Evolutionary conservation across 192 early-diverging fungal species (phyloP).

Genomic region (Coemansia sp.): DNA sequence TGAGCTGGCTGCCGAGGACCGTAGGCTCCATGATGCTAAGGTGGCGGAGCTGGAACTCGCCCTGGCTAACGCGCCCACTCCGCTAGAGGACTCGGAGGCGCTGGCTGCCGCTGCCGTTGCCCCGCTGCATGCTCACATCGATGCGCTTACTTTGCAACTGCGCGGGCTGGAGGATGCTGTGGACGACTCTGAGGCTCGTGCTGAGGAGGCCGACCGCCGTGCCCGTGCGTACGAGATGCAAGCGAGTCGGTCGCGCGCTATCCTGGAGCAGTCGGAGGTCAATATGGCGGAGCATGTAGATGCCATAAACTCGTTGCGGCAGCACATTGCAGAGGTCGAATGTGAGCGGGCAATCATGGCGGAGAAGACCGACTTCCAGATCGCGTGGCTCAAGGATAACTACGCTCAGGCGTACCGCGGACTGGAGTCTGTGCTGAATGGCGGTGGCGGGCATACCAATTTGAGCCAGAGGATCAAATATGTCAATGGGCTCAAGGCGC

Average conservation of each 20-base stretch:
- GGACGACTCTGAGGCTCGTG: conserved; percentile 23
- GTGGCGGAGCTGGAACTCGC: conserved; percentile 14
- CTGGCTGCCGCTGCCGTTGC: conserved; percentile 12
- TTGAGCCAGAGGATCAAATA: conserved; percentile 49
- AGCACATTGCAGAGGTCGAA: conserved; percentile 40
- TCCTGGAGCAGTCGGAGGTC: conserved; percentile 39
- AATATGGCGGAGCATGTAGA: conserved; percentile 38
- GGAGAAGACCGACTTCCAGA: conserved; percentile 50
- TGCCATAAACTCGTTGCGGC: conserved; percentile 25
- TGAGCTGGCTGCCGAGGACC: conserved; percentile 16
- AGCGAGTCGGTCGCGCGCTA: background rate
- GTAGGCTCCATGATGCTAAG: conserved; percentile 16
- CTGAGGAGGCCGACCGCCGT: conserved; percentile 1
- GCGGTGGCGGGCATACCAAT: conserved; percentile 37
- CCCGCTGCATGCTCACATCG: conserved; percentile 19
- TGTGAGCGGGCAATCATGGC: conserved; percentile 44
- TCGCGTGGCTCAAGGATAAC: conserved; percentile 52
- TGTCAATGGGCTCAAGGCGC: conserved; percentile 42
- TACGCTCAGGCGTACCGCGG: conserved; percentile 44
- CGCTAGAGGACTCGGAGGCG: conserved; percentile 11
- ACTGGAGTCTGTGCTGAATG: conserved; percentile 28
- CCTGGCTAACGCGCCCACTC: background rate
- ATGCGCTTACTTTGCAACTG: conserved; percentile 18
- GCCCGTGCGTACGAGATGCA: conserved; percentile 14
- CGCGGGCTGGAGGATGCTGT: conserved; percentile 18